Evolutionary conservation across 495 filamentous ascomycete genomes (phyloP), one percentile per base, ranked within the genome.

Genomic region (Glutinoglossum americanum): DNA sequence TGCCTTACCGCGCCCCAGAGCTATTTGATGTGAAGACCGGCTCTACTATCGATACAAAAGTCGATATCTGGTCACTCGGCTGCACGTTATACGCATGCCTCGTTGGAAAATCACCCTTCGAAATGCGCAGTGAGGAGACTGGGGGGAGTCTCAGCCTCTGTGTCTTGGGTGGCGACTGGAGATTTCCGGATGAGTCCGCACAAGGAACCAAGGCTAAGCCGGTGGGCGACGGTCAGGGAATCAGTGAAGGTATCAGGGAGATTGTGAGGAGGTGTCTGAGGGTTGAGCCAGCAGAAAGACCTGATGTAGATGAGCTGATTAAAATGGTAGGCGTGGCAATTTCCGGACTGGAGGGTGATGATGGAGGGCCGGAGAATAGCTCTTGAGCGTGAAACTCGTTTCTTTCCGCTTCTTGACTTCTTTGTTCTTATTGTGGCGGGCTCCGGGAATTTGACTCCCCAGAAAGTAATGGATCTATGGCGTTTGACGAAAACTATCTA

Each of bases 1-100:
- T 98, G 89, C 90, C 93, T 1, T 98, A 98, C 70, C 87, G 92
- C 54, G 92, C 92, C 1, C 92, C 92, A 0, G 92, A 98, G 69
- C 81, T 98, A 35, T 98, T 98, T 67, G 92, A 98, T 64, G 93
- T 97, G 57, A 94, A 95, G 68, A 96, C 89, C 3, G 90, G 87
- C 37, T 84, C 82, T 10, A 77, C 86, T 49, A 82, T 98, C 63
- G 92, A 98, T 66, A 94, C 92, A 19, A 97, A 95, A 67, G 92
- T 94, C 44, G 92, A 98, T 64, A 93, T 98, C 62, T 98, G 92
- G 92, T 94, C 87, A 2, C 73, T 98, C 23, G 92, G 92, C 28
- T 96, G 90, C 71, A 97, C 93, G 0, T 73, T 98, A 37, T 98
- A 94, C 71, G 90, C 93, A 23, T 96, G 93, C 61, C 71, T 98